Percentiles rank a stretch among this genome's conserved stretches.
Conservation (phyloP, 2,329 filamentous ascomycete genomes). For the Epichloe typhina region DNA sequence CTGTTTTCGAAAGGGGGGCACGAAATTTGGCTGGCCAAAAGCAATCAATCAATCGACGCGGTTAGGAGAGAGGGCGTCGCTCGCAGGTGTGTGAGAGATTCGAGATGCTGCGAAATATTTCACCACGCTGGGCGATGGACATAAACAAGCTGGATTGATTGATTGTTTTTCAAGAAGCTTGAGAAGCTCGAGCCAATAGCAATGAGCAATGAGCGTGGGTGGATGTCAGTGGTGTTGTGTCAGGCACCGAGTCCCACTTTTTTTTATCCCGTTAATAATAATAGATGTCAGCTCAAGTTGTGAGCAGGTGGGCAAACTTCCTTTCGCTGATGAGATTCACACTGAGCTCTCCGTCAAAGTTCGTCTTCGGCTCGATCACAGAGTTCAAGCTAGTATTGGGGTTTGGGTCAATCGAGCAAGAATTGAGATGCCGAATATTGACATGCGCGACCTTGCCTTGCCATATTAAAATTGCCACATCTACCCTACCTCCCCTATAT, state of each 20-base stretch:
- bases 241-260: background rate
- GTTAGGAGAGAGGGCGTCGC: background rate
- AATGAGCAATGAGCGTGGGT: background rate
- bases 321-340: no score
- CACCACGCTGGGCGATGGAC: background rate
- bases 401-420: no score
- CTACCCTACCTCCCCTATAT: no score
- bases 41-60: background rate
- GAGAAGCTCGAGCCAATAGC: slow-evolving; percentile 23
- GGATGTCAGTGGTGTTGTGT: background rate
- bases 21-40: background rate
- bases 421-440: no score
- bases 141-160: background rate
- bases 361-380: no score
- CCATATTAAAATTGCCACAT: no score
- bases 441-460: no score
- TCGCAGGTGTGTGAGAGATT: background rate
- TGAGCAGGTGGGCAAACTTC: no score
- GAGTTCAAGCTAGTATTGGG: no score
- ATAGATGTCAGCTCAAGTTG: no score
- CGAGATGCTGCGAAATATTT: background rate
- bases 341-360: no score
- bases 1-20: background rate
- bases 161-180: slow-evolving; percentile 3
- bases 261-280: no score